Conservation (phyloP, 2,329 filamentous ascomycete species). For the Epichloe typhina region DNA sequence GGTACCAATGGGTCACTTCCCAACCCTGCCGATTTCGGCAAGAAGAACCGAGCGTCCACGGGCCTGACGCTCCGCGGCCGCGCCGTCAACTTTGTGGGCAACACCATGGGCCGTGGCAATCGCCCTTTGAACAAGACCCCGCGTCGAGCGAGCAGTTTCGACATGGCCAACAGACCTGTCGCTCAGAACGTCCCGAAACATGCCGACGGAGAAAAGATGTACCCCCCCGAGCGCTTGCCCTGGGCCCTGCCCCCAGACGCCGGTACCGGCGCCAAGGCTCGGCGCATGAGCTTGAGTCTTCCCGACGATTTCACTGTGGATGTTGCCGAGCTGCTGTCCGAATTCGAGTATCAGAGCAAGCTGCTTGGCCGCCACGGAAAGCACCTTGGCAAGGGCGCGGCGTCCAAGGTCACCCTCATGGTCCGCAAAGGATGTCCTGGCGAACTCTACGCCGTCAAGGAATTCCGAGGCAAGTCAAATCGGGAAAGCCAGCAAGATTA, state of each 20-base stretch:
- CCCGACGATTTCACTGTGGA: conserved; percentile 65
- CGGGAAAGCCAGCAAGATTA: conserved; percentile 63
- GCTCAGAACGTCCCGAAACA: conserved; percentile 9
- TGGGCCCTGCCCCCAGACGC: conserved; percentile 52
- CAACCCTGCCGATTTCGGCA: conserved; percentile 31
- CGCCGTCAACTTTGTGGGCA: conserved; percentile 33
- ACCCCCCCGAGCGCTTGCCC: conserved; percentile 30
- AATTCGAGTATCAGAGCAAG: conserved; percentile 59
- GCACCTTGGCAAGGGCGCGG: conserved; percentile 68
- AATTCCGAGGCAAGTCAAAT: conserved; percentile 62
- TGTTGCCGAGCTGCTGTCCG: conserved; percentile 48
- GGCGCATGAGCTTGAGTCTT: conserved; percentile 61
- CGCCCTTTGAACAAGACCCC: conserved; percentile 11
- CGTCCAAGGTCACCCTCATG: conserved; percentile 74
- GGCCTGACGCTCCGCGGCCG: conserved; percentile 35
- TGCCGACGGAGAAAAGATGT: conserved; percentile 15
- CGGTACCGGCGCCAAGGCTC: conserved; percentile 64
- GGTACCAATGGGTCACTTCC: conserved; percentile 22
- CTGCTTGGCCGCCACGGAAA: conserved; percentile 61
- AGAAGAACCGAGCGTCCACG: conserved; percentile 38
- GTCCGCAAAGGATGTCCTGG: conserved; percentile 49
- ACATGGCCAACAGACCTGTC: conserved; percentile 22
- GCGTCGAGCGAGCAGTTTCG: conserved; percentile 37
- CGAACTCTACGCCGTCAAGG: conserved; percentile 74
- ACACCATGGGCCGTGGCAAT: conserved; percentile 12